Conservation (phyloP, 2,329 filamentous ascomycete species). For the Cladosporium halotolerans region DNA sequence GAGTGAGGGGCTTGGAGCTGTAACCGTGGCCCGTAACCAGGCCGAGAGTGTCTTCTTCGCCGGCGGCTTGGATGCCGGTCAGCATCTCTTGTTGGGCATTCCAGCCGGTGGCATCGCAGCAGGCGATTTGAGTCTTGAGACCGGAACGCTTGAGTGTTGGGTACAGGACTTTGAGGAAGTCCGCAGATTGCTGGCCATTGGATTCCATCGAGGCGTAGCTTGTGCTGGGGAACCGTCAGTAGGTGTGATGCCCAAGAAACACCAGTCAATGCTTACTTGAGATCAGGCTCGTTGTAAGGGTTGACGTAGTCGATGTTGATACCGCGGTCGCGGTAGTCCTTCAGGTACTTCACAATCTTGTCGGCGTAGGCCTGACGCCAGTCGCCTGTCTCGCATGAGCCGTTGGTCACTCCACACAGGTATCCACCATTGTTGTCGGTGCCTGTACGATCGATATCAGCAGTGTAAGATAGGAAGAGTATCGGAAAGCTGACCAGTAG, state of each 20-base stretch:
- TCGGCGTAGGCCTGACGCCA: conserved; percentile 47
- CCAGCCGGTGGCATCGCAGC: conserved; percentile 43
- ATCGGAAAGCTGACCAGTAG: conserved; percentile 26
- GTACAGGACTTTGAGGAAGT: conserved; percentile 46
- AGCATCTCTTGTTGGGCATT: conserved; percentile 15
- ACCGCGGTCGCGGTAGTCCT: conserved; percentile 37
- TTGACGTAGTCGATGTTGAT: conserved; percentile 38
- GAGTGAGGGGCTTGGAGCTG: conserved; percentile 34
- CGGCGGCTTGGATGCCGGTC: conserved; percentile 29
- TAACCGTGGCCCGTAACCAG: conserved; percentile 41
- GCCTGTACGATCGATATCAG: conserved; percentile 4
- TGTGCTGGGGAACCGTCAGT: conserved; percentile 16
- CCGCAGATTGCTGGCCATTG: conserved; percentile 42
- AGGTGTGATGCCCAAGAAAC: not conserved
- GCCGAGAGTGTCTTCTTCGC: conserved; percentile 34
- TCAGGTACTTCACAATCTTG: conserved; percentile 43
- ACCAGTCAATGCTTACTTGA: conserved; percentile 14
- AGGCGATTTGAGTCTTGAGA: conserved; percentile 35
- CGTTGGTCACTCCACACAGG: conserved; percentile 40
- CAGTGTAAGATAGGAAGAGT: not conserved
- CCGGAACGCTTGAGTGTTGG: conserved; percentile 33
- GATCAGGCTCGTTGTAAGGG: conserved; percentile 44
- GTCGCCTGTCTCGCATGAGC: conserved; percentile 37
- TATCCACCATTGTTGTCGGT: conserved; percentile 40
- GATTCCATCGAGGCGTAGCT: conserved; percentile 45